phyloP scores from a whole-genome alignment of 1,284 basidiomycete genomes.

The Trichosporon sp. region DNA sequence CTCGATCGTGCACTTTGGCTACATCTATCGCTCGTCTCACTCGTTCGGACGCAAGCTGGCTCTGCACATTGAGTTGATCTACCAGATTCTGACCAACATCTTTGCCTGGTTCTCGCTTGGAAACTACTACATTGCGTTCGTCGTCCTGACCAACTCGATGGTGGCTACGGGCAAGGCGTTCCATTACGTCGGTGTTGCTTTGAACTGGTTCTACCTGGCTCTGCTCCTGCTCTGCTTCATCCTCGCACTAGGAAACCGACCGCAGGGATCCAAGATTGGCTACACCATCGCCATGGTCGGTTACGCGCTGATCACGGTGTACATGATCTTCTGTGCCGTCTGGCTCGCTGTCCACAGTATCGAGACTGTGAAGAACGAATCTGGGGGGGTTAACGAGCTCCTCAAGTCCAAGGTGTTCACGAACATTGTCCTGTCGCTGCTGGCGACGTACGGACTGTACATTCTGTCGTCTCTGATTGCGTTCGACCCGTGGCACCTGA shows the following conservation, averaged over 20 bases:
- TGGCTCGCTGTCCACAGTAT: slow-evolving; percentile 80
- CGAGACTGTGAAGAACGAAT: slow-evolving; percentile 60
- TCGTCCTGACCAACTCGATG: slow-evolving; percentile 36
- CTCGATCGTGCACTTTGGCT: slow-evolving; percentile 85
- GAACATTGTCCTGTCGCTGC: slow-evolving; percentile 75
- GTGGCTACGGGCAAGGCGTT: slow-evolving; percentile 29
- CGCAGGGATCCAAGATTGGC: slow-evolving; percentile 79
- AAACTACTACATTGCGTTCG: slow-evolving; percentile 87
- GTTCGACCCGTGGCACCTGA: slow-evolving; percentile 59
- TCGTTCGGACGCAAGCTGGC: slow-evolving; percentile 81
- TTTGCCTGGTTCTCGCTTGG: slow-evolving; percentile 91
- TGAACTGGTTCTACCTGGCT: slow-evolving; percentile 85
- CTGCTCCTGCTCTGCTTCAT: slow-evolving; percentile 87
- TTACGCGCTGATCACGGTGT: slow-evolving; percentile 83
- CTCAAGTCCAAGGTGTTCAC: slow-evolving; percentile 78
- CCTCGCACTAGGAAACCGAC: slow-evolving; percentile 85
- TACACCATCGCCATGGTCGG: slow-evolving; percentile 81
- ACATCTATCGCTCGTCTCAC: slow-evolving; percentile 88
- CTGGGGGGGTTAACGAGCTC: slow-evolving; percentile 61
- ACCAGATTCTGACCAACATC: slow-evolving; percentile 81
- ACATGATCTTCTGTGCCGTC: slow-evolving; percentile 73
- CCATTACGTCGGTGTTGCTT: slow-evolving; percentile 71
- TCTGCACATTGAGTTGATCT: slow-evolving; percentile 92
- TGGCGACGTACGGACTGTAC: slow-evolving; percentile 85
- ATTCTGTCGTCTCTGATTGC: slow-evolving; percentile 77